Evolutionary conservation across 2,329 filamentous ascomycete genomes (phyloP), one percentile per base, ranked within the genome.

Genomic region (Rhinocladiella similis): DNA sequence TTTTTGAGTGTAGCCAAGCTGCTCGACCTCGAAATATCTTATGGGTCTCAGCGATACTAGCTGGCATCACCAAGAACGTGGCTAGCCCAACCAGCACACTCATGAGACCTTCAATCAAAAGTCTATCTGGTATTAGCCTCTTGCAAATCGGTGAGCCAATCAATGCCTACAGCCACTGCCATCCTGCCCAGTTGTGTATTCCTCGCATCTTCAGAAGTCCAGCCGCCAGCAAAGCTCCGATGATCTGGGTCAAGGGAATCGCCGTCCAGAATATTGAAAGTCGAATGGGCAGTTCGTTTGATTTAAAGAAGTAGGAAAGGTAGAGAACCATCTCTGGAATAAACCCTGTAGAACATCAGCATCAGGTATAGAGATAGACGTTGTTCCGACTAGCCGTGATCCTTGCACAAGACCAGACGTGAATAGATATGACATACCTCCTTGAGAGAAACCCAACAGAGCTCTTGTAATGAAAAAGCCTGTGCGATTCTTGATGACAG

Each of bases 201-300:
- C 68, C 65, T 10, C 69, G 69, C 42, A 77, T 75, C 48, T 72
- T 73, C 27, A 62, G 50, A 12, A 62, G n/a, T 14, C 53, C 59
- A 2, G 56, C 59, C 13, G 59, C 59, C 3, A 62, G 53, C 2
- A 62, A 43, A 6, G 59, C 27, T 10, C 56, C 57, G 14, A 59
- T 29, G 33, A 62, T 59, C 12, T 59, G 66, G 4, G 52, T 52
- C 25, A 56, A 35, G 9, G 51, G 60, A 10, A 87, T 83, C 0
- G 85, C 80, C 0, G 83, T 83, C 88, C 87, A 91, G 72, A 91
- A 90, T 63, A 79, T 82, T 61, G 83, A 82, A 14, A 91, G 73
- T 1, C 89, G 80, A 10, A 82, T 79, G 0, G 88, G 86, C 0
- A 91, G 75, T 67, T 91, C 89, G 53, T 79, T 79, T 0, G 83